These are phyloP conservation scores for Patellifolia procumbens DNA, from an alignment of 179 eudicot genomes.

Conservation along the genomic window DNA sequence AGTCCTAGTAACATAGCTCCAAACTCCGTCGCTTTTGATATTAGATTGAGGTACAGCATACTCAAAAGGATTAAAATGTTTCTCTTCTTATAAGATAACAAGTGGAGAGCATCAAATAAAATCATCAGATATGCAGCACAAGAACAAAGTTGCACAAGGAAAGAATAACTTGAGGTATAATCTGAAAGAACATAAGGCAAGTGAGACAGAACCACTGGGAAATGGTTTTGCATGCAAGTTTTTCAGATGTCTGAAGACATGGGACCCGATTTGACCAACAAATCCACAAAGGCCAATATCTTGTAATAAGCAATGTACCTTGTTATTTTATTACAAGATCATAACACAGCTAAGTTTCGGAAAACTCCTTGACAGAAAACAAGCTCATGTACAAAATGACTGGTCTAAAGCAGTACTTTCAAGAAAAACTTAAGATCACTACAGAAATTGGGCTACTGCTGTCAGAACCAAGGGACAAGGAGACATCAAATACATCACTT, in stretches of 20 bases:
- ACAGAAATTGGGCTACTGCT: too few relatives aligned
- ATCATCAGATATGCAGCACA: neutral
- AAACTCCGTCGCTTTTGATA: too few relatives aligned
- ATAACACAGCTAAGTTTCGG: neutral
- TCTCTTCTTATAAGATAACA: neutral
- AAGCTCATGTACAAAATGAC: neutral
- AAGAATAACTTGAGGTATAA: neutral
- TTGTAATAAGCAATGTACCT: neutral
- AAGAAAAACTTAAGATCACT: neutral
- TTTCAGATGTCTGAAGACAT: neutral
- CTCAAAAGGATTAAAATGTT: too few relatives aligned
- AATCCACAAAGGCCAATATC: neutral
- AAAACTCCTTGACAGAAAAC: neutral
- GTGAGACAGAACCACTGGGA: neutral
- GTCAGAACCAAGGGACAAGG: neutral
- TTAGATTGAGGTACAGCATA: too few relatives aligned
- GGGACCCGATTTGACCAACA: neutral
- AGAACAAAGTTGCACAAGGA: neutral
- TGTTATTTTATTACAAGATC: neutral
- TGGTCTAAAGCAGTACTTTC: neutral
- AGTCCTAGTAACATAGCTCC: too few relatives aligned
- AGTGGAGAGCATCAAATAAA: neutral
- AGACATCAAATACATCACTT: neutral
- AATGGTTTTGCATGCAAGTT: neutral
- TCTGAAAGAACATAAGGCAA: neutral